phyloP scores from a whole-genome alignment of 768 basidiomycete species.

The Myochromella boudieri region DNA sequence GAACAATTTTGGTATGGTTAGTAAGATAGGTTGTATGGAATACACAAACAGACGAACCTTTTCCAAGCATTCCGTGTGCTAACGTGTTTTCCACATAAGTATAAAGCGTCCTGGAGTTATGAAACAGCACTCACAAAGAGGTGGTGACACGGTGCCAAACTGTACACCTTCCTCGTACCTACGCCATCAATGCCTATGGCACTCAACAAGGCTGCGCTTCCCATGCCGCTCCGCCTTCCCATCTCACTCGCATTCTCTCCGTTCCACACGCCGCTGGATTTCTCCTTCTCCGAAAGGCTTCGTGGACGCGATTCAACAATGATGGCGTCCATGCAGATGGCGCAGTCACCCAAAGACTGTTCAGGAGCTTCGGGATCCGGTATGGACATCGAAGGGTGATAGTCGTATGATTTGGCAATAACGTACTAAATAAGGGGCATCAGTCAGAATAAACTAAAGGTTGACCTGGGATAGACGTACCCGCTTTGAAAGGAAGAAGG shows the following conservation, averaged over 20 bases:
- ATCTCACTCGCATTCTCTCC: constrained; percentile 13
- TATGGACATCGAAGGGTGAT: constrained; percentile 76
- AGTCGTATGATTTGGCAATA: constrained; percentile 68
- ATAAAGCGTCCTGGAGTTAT: neutral
- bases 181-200: constrained; percentile 43
- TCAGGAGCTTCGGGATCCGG: constrained; percentile 76
- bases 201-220: constrained; percentile 38
- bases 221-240: constrained; percentile 26
- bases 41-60: too few relatives aligned
- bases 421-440: constrained; percentile 45
- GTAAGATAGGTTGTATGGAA: constrained; percentile 12
- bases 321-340: constrained; percentile 93
- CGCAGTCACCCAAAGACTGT: constrained; percentile 80
- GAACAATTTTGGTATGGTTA: constrained; percentile 10
- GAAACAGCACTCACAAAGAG: constrained; percentile 74
- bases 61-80: constrained; percentile 90
- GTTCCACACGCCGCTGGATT: constrained; percentile 23
- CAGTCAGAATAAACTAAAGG: constrained; percentile 2
- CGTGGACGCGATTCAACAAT: constrained; percentile 43
- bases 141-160: constrained; percentile 88
- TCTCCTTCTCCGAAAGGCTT: constrained; percentile 35
- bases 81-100: constrained; percentile 5
- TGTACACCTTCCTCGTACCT: constrained; percentile 65
- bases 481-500: constrained; percentile 77
- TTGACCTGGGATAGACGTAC: constrained; percentile 37